Evolutionary conservation across 169 alveolate genomes (phyloP), one percentile per base, ranked within the genome.

Genomic region (Eimeria sp.): DNA sequence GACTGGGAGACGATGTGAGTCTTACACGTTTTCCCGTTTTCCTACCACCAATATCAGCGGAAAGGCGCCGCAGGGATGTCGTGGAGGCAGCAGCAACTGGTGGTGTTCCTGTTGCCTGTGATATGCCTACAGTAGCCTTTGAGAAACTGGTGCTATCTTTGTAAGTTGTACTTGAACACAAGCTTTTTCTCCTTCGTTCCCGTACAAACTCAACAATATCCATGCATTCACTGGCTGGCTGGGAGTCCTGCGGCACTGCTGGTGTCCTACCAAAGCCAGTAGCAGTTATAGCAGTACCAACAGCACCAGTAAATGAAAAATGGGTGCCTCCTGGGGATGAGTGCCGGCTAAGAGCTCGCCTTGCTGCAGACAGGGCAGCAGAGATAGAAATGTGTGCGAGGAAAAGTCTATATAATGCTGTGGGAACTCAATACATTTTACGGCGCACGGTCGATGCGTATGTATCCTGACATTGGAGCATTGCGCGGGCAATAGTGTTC

Each of bases 1-100:
- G 61, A 11, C 89, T 83, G 7, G 91, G 91, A 16, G 51, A 83
- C 0, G 72, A 22, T 57, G 76, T 63, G 11, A 83, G 75, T 34
- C 91, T 51, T 22, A 83, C 91, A 9, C 57, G 91, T 57, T 57
- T 54, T 51, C 91, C 91, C n/a, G 47, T 54, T 61, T 20, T 83
- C 27, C 65, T 83, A 27, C 76, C 40, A 57, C 76, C 22, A 13
- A 34, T 11, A 1, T 51, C 58, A 61, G 76, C 91, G 25, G 91
- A 34, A 54, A 27, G 40, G 88, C 65, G 88, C 27, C 88, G 67
- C 65, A 78, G 27, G 47, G 65, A 43, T 51, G 92, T 20, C 27
- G 73, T 54, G 43, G 58, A 49, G 30, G 92, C 92, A 87, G 76
- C 82, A 65, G 94, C 78, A 87, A 34, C 94, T 9, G 82, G 16